Evolutionary conservation across 192 early-diverging fungal species (phyloP).

Genomic region (Lunasporangiospora selenospora): DNA sequence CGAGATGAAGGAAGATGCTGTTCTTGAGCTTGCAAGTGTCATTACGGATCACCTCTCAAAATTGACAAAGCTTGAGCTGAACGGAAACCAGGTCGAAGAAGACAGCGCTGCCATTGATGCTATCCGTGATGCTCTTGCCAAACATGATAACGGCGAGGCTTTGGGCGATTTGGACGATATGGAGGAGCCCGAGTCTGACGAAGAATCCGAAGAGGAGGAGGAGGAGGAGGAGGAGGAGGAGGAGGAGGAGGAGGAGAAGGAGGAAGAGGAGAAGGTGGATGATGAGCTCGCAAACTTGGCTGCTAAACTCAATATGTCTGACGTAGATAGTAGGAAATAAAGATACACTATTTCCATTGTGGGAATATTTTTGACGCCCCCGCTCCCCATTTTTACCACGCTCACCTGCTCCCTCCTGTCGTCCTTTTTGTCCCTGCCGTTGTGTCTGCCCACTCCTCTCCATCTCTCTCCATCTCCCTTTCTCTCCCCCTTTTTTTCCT

Average conservation of each 20-base stretch:
- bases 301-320: slow-evolving; percentile 16
- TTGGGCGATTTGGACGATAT: slow-evolving; percentile 97
- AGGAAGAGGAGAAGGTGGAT: slow-evolving; percentile 47
- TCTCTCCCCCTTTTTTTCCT: slow-evolving; percentile 1
- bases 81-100: slow-evolving; percentile 91
- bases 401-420: neutral
- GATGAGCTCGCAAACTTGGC: slow-evolving; percentile 37
- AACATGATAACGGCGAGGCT: slow-evolving; percentile 76
- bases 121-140: slow-evolving; percentile 72
- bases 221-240: slow-evolving; percentile 61
- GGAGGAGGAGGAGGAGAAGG: slow-evolving; percentile 46
- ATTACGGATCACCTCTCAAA: slow-evolving; percentile 69
- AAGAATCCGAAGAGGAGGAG: slow-evolving; percentile 70
- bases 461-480: neutral
- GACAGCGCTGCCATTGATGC: slow-evolving; percentile 79
- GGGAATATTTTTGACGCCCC: slow-evolving; percentile 40
- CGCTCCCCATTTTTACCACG: too few relatives aligned
- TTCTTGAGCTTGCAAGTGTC: slow-evolving; percentile 69
- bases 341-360: slow-evolving; percentile 4
- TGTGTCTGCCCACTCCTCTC: neutral
- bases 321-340: neutral
- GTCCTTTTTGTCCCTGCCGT: neutral
- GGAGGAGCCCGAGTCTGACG: slow-evolving; percentile 80
- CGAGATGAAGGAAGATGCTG: slow-evolving; percentile 84
- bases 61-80: slow-evolving; percentile 78